Percentiles rank a stretch among this genome's conserved stretches.
Conservation (phyloP, 768 basidiomycete genomes). For the Pulveroboletus ravenelii region DNA sequence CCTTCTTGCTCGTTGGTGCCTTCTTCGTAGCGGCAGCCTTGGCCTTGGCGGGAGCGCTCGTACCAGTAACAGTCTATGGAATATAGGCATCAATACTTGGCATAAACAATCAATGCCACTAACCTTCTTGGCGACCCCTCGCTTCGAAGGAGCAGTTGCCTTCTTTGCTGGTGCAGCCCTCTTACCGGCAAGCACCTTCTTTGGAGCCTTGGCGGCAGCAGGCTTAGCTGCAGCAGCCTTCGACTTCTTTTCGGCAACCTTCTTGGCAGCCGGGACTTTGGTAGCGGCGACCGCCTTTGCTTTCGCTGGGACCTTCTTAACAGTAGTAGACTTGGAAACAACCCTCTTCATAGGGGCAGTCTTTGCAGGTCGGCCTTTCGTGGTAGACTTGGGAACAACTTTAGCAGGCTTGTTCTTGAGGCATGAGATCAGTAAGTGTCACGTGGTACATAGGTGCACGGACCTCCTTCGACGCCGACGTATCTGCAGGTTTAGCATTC, state of each 20-base stretch:
- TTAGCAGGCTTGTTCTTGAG: constrained; percentile 31
- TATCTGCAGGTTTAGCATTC: constrained; percentile 41
- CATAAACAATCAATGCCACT: neutral
- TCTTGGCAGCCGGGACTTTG: constrained; percentile 39
- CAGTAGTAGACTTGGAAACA: constrained; percentile 18
- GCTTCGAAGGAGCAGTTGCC: constrained; percentile 38
- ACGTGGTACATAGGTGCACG: constrained; percentile 27
- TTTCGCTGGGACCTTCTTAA: constrained; percentile 33
- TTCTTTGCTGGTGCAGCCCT: constrained; percentile 38
- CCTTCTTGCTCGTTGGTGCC: constrained; percentile 25
- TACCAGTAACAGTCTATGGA: constrained; percentile 49
- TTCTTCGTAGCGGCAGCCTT: constrained; percentile 33
- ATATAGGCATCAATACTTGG: neutral
- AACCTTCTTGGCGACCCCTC: constrained; percentile 64
- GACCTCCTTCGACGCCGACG: constrained; percentile 56
- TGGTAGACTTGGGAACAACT: constrained; percentile 23
- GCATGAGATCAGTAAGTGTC: constrained; percentile 13
- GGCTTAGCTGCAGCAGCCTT: constrained; percentile 17
- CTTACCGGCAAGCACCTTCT: constrained; percentile 32
- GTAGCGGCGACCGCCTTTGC: constrained; percentile 29
- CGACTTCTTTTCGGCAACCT: constrained; percentile 32
- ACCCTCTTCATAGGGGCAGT: constrained; percentile 25
- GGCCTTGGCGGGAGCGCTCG: constrained; percentile 35
- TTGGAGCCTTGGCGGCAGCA: constrained; percentile 22
- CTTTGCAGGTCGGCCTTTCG: constrained; percentile 26